These are phyloP conservation scores for Aeschynomene evenia DNA, from an alignment of 306 rosid species.

Conservation along the genomic window DNA sequence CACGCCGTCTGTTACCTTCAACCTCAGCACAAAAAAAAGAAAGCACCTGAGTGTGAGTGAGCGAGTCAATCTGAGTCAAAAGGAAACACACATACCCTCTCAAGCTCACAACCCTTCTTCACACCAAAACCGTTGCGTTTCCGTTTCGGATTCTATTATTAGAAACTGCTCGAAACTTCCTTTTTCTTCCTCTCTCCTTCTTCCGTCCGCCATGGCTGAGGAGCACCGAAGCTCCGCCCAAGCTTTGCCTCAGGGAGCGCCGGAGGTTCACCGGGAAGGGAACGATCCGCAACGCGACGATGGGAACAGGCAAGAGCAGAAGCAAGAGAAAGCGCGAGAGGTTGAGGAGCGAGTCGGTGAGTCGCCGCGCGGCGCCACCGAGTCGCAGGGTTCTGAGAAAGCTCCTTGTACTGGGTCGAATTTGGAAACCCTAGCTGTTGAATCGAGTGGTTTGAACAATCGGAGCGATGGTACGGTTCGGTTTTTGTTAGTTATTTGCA, in stretches of 20 bases:
- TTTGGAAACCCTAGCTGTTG: constrained; percentile 66
- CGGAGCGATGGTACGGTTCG: constrained; percentile 44
- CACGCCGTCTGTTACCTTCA: constrained; percentile 42
- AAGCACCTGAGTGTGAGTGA: constrained; percentile 48
- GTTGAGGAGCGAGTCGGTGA: constrained; percentile 18
- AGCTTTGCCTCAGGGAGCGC: constrained; percentile 31
- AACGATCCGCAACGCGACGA: constrained; percentile 31
- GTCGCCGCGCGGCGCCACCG: constrained; percentile 19
- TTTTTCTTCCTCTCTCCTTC: constrained; percentile 23
- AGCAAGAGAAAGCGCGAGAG: constrained; percentile 17
- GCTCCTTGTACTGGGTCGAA: constrained; percentile 3
- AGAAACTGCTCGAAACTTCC: constrained; percentile 40
- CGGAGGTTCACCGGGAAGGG: constrained; percentile 9
- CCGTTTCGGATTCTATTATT: constrained; percentile 36
- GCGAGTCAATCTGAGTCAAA: constrained; percentile 79
- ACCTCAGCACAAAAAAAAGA: not conserved
- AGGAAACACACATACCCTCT: constrained; percentile 33
- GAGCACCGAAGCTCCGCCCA: constrained; percentile 40
- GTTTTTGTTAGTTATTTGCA: constrained; percentile 14
- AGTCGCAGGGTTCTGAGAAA: constrained; percentile 20
- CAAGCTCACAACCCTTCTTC: constrained; percentile 22
- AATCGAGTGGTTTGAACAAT: constrained; percentile 28
- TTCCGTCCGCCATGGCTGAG: constrained; percentile 43
- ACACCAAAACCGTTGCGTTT: constrained; percentile 31
- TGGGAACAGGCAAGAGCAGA: constrained; percentile 10